phyloP scores from a whole-genome alignment of 1,284 basidiomycete species.

The Ustilago esculenta region DNA sequence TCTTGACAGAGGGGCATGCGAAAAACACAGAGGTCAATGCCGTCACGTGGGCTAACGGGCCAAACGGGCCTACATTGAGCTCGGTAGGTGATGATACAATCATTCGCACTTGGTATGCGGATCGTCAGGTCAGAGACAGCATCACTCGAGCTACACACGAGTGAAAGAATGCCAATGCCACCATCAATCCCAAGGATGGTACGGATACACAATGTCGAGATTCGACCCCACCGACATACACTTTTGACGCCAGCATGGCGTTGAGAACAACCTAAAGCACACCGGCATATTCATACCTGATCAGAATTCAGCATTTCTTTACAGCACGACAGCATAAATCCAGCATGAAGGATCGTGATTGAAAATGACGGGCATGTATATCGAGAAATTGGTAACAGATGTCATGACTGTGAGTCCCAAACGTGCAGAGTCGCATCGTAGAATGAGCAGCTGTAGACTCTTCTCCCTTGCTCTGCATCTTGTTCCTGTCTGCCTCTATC shows the following conservation, averaged over 20 bases:
- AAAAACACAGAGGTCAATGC: conserved; percentile 61
- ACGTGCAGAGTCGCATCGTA: conserved; percentile 88
- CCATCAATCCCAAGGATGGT: too few species aligned
- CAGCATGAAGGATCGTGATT: too few species aligned
- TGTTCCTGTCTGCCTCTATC: conserved; percentile 68
- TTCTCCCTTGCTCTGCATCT: conserved; percentile 68
- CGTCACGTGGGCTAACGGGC: conserved; percentile 57
- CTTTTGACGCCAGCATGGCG: too few species aligned
- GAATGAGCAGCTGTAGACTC: conserved; percentile 92
- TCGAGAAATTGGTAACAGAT: too few species aligned
- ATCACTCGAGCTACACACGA: conserved; percentile 7
- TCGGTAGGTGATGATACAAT: conserved; percentile 59
- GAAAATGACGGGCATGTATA: too few species aligned
- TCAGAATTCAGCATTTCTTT: too few species aligned
- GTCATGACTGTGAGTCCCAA: conserved; percentile 72
- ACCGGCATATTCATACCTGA: too few species aligned
- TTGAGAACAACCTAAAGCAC: too few species aligned
- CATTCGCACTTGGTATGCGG: conserved; percentile 67
- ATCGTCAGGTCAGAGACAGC: conserved; percentile 63
- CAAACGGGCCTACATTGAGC: conserved; percentile 55
- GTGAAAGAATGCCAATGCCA: background rate
- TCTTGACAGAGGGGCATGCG: conserved; percentile 23
- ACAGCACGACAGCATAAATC: too few species aligned
- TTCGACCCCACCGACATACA: too few species aligned
- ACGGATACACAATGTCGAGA: too few species aligned